phyloP scores from a whole-genome alignment of 2,329 filamentous ascomycete species.

The Stemphylium vesicarium region DNA sequence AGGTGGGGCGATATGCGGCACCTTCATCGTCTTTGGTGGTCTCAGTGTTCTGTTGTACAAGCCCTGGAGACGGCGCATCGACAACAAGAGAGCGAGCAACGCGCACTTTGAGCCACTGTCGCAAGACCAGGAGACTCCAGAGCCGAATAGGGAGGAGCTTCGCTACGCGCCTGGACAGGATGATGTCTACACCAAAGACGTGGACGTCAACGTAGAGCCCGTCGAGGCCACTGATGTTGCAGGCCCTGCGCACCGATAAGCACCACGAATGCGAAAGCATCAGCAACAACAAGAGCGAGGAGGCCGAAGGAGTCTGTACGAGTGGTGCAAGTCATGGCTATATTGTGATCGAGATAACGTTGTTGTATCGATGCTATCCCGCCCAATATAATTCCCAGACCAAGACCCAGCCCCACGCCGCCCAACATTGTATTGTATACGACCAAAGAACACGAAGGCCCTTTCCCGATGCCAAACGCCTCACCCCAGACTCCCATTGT shows the following conservation, averaged over 20 bases:
- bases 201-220: slow-evolving; percentile 22
- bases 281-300: neutral
- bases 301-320: neutral
- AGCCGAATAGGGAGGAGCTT: slow-evolving; percentile 17
- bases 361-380: neutral
- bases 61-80: slow-evolving; percentile 74
- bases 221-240: slow-evolving; percentile 25
- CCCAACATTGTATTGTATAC: neutral
- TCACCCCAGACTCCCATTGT: neutral
- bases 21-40: slow-evolving; percentile 79
- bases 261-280: neutral
- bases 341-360: no score
- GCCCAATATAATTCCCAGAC: neutral
- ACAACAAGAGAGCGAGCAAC: slow-evolving; percentile 42
- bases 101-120: slow-evolving; percentile 40
- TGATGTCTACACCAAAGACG: slow-evolving; percentile 12
- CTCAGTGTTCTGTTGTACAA: slow-evolving; percentile 77
- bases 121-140: slow-evolving; percentile 9
- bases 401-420: no score
- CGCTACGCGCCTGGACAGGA: neutral
- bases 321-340: neutral
- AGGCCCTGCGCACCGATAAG: slow-evolving; percentile 6
- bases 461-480: neutral
- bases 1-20: slow-evolving; percentile 78
- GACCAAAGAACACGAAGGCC: neutral